Conservation (phyloP, 169 alveolate genomes). For the Plasmodium sp. region DNA sequence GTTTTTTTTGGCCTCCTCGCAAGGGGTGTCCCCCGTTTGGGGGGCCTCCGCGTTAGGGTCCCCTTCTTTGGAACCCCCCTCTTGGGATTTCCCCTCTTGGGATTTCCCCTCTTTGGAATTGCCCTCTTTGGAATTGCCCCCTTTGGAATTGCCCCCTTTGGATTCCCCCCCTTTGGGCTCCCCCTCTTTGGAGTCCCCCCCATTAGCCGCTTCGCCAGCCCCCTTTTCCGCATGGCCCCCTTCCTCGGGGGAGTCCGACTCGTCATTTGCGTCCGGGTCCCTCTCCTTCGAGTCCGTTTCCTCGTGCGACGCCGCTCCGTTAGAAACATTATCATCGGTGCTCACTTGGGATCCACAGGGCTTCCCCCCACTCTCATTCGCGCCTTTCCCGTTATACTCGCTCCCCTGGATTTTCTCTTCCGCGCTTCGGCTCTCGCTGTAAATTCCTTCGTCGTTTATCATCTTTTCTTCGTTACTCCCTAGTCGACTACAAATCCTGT, state of each 20-base stretch:
- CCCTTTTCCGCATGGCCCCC: neutral
- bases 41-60: neutral
- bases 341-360: neutral
- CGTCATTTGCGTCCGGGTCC: neutral
- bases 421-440: neutral
- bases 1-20: neutral
- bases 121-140: no score
- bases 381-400: neutral
- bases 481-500: neutral
- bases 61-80: neutral
- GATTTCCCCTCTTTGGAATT: neutral
- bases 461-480: neutral
- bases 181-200: neutral
- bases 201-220: neutral
- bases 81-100: neutral
- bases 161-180: neutral
- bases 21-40: neutral
- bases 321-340: slow-evolving; percentile 4
- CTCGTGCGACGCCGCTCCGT: neutral
- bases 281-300: neutral
- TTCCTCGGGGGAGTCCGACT: neutral
- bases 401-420: slow-evolving; percentile 11
- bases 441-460: neutral
- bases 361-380: neutral
- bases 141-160: neutral